phyloP scores from a whole-genome alignment of 1,139 yeast genomes.

The Pichia sp. region DNA sequence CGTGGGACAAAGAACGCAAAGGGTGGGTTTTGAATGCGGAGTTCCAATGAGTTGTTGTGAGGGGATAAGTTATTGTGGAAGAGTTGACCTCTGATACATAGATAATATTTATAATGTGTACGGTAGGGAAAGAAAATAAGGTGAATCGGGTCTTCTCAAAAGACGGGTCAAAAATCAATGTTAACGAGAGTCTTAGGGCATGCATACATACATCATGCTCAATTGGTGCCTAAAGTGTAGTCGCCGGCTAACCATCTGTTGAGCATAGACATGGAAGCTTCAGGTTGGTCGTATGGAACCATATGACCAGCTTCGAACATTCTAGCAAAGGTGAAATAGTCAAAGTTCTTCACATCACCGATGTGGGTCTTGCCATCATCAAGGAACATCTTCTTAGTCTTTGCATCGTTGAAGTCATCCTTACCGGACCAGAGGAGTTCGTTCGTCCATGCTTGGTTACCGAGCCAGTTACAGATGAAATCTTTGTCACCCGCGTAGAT shows the following conservation, averaged over 20 bases:
- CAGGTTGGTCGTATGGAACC: slow-evolving; percentile 51
- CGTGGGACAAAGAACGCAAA: slow-evolving; percentile 49
- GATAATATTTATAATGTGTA: too few relatives aligned
- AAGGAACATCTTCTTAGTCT: slow-evolving; percentile 30
- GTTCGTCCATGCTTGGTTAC: slow-evolving; percentile 79
- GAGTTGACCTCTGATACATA: background rate
- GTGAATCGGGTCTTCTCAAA: too few relatives aligned
- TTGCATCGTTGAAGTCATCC: slow-evolving; percentile 42
- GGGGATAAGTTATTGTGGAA: background rate
- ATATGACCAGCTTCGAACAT: slow-evolving; percentile 64
- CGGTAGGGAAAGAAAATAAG: too few relatives aligned
- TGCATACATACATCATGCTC: background rate
- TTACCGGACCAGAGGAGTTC: slow-evolving; percentile 59
- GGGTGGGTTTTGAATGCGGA: slow-evolving; percentile 67
- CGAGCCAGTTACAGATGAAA: slow-evolving; percentile 82
- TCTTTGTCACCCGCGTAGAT: slow-evolving; percentile 85
- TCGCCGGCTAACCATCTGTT: slow-evolving; percentile 44
- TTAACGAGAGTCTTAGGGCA: slow-evolving; percentile 10
- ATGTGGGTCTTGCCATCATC: slow-evolving; percentile 37
- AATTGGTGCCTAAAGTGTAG: slow-evolving; percentile 25
- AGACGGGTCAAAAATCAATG: too few relatives aligned
- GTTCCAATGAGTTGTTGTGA: slow-evolving; percentile 22
- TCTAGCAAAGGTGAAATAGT: slow-evolving; percentile 54
- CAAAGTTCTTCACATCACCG: slow-evolving; percentile 53
- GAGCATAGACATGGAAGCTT: slow-evolving; percentile 36